Evolutionary conservation across 2,329 filamentous ascomycete genomes (phyloP).

Genomic region (Fonsecaea nubica): DNA sequence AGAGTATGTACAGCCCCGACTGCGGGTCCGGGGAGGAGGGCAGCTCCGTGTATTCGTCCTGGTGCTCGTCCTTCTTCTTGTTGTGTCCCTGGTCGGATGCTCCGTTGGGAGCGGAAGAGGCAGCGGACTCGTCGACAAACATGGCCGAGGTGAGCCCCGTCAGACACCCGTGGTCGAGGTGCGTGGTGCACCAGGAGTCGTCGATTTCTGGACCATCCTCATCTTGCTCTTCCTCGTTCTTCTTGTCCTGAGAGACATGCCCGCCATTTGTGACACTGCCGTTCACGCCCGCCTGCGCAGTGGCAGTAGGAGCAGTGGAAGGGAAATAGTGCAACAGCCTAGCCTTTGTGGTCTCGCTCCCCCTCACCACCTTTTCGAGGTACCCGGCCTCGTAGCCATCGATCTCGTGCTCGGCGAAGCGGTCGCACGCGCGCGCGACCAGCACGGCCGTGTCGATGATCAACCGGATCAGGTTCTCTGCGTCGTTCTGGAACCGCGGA

Average conservation of each 20-base stretch:
- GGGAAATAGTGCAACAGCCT: conserved; percentile 93
- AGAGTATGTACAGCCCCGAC: conserved; percentile 92
- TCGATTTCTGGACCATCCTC: conserved; percentile 51
- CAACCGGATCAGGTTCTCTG: conserved; percentile 77
- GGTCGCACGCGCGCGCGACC: conserved; percentile 88
- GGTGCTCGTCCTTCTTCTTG: not conserved
- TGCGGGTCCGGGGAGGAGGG: conserved; percentile 77
- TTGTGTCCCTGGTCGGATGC: not conserved
- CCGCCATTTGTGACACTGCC: conserved; percentile 7
- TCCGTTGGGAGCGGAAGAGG: not conserved
- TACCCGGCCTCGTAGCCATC: conserved; percentile 77
- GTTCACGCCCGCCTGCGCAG: not conserved
- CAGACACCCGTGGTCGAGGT: conserved; percentile 86
- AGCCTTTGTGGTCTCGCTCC: conserved; percentile 87
- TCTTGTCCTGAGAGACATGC: not conserved
- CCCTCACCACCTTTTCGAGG: conserved; percentile 83
- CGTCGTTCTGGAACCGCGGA: conserved; percentile 74
- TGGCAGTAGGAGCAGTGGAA: not conserved
- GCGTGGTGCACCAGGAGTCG: conserved; percentile 88
- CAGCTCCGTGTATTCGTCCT: conserved; percentile 61
- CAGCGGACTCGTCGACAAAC: conserved; percentile 80
- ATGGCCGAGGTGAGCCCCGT: conserved; percentile 94
- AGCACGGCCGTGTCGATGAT: conserved; percentile 90
- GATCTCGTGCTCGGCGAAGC: conserved; percentile 80
- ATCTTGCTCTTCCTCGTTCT: not conserved